Evolutionary conservation across 495 filamentous ascomycete genomes (phyloP).

Genomic region (Barbatosphaeria neglecta): DNA sequence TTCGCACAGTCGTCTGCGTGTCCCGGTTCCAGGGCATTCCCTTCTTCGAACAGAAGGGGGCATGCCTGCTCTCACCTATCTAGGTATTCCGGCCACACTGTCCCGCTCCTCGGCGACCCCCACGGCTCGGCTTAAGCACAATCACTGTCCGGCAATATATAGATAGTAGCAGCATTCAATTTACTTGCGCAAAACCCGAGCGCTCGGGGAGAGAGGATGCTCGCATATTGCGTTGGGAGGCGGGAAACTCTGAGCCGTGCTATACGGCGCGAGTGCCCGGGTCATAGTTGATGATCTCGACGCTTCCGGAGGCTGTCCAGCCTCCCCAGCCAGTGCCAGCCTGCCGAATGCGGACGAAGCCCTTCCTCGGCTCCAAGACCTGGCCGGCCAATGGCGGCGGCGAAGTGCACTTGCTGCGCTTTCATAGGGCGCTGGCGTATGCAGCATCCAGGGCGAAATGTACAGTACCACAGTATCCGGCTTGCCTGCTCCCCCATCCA

Average conservation of each 20-base stretch:
- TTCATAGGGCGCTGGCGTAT: conserved; percentile 24
- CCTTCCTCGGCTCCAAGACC: conserved; percentile 9
- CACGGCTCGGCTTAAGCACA: not conserved
- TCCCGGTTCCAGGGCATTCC: too few species aligned
- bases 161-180: not conserved
- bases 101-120: not conserved
- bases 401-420: conserved; percentile 10
- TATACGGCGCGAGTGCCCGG: not conserved
- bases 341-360: conserved; percentile 4
- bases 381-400: conserved; percentile 18
- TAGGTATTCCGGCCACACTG: too few species aligned
- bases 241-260: not conserved
- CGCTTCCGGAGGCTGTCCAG: not conserved
- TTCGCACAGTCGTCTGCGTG: not conserved
- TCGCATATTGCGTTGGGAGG: not conserved
- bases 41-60: too few species aligned
- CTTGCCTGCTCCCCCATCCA: too few species aligned
- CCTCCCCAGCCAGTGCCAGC: not conserved
- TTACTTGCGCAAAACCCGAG: not conserved
- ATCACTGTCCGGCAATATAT: not conserved
- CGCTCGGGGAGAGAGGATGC: too few species aligned
- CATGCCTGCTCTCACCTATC: too few species aligned
- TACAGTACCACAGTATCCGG: too few species aligned
- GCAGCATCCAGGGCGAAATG: conserved; percentile 21
- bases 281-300: not conserved